Percentiles rank a stretch among this genome's conserved stretches.
These are phyloP conservation scores for Penicillium glabrum DNA, from an alignment of 2,329 filamentous ascomycete species.

Conservation along the genomic window DNA sequence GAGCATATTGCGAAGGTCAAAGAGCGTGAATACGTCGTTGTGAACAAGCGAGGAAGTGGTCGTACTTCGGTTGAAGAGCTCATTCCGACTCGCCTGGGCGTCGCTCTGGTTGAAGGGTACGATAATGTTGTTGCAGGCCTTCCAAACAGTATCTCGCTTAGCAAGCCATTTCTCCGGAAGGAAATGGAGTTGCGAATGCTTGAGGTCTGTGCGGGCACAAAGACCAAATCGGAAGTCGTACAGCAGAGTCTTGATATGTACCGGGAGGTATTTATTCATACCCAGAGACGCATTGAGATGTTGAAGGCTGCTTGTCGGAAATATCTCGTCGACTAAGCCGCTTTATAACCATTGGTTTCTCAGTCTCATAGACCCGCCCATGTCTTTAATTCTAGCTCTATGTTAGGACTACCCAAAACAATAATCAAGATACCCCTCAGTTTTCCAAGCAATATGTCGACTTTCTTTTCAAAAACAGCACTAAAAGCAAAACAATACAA, in stretches of 20 bases:
- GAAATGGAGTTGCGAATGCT: conserved; percentile 99
- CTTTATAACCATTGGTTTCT: not conserved
- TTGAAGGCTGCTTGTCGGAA: conserved; percentile 60
- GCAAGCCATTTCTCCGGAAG: conserved; percentile 93
- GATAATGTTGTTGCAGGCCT: conserved; percentile 91
- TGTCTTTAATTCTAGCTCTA: not conserved
- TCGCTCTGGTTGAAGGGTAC: conserved; percentile 91
- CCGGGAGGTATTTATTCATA: conserved; percentile 79
- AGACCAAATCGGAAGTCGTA: conserved; percentile 72
- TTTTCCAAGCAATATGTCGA: not conserved
- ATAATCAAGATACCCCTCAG: not conserved
- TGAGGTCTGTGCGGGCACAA: conserved; percentile 86
- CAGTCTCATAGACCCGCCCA: not conserved
- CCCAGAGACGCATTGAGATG: conserved; percentile 69
- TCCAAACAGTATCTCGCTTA: conserved; percentile 62
- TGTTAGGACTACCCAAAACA: not conserved
- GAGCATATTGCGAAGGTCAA: conserved; percentile 98
- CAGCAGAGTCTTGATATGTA: conserved; percentile 85
- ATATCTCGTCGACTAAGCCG: conserved; percentile 50
- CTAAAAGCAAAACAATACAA: not conserved
- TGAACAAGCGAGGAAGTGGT: conserved; percentile 54
- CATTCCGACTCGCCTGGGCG: conserved; percentile 85
- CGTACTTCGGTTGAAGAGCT: conserved; percentile 71
- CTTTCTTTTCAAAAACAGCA: not conserved
- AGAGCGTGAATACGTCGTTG: conserved; percentile 79